Conservation (phyloP, 225 moss, liverwort and hornwort genomes). For the Marchantia paleacea region DNA sequence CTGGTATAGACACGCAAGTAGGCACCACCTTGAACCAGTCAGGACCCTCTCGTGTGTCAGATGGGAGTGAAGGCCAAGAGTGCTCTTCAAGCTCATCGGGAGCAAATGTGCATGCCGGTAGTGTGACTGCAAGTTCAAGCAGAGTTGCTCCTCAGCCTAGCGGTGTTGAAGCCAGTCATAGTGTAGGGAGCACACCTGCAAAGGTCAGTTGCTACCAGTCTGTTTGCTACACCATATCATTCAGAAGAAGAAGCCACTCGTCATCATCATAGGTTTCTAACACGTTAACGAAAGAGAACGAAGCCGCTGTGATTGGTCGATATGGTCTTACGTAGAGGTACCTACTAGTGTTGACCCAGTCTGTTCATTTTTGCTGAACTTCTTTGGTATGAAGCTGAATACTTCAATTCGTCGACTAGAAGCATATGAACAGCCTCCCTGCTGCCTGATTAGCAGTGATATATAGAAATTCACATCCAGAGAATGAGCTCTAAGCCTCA, state of each 20-base stretch:
- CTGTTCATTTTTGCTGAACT: constrained; percentile 17
- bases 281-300: constrained; percentile 6
- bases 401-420: constrained; percentile 9
- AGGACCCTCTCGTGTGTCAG: constrained; percentile 31
- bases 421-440: constrained; percentile 10
- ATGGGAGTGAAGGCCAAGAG: constrained; percentile 39
- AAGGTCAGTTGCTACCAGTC: constrained; percentile 37
- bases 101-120: constrained; percentile 29
- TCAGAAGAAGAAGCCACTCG: constrained; percentile 16
- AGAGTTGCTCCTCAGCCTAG: constrained; percentile 31
- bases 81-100: constrained; percentile 41
- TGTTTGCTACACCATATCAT: constrained; percentile 14
- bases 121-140: constrained; percentile 43
- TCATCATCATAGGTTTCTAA: constrained; percentile 17
- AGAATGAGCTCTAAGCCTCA: not conserved
- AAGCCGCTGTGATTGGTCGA: constrained; percentile 15
- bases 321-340: not conserved
- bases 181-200: constrained; percentile 29
- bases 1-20: constrained; percentile 20
- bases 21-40: constrained; percentile 28
- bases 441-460: constrained; percentile 12
- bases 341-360: constrained; percentile 3
- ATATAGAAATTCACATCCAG: not conserved
- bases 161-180: constrained; percentile 32
- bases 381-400: constrained; percentile 3